A percentile compares a stretch with the other conserved stretches of the same genome.
These are phyloP conservation scores for Suhomyces atakaporum DNA, from an alignment of 1,139 yeast species.

Conservation along the genomic window DNA sequence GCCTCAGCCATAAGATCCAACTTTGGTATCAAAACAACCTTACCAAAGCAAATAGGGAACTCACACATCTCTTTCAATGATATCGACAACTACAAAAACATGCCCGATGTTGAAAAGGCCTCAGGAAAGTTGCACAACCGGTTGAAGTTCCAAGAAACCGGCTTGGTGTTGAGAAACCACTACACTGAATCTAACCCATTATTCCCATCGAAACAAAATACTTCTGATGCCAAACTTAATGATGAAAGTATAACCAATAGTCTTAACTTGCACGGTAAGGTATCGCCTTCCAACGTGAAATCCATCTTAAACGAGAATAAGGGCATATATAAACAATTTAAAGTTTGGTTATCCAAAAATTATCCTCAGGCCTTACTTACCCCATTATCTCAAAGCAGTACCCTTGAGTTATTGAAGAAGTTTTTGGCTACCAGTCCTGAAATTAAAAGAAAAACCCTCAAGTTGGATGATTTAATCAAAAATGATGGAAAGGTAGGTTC, in stretches of 20 bases:
- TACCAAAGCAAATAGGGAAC: slow-evolving; percentile 46
- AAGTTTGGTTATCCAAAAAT: slow-evolving; percentile 35
- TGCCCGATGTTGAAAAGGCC: slow-evolving; percentile 52
- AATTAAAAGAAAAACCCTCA: slow-evolving; percentile 23
- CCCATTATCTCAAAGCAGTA: slow-evolving; percentile 20
- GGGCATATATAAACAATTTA: slow-evolving; percentile 33
- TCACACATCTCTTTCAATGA: slow-evolving; percentile 48
- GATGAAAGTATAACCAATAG: slow-evolving; percentile 32
- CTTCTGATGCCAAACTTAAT: slow-evolving; percentile 18
- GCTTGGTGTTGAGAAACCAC: slow-evolving; percentile 37
- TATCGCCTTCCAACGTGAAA: slow-evolving; percentile 30
- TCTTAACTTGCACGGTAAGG: slow-evolving; percentile 34
- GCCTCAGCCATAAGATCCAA: slow-evolving; percentile 45
- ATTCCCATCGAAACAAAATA: slow-evolving; percentile 12
- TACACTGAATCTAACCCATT: slow-evolving; percentile 23
- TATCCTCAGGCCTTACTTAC: slow-evolving; percentile 36
- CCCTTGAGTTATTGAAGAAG: slow-evolving; percentile 28
- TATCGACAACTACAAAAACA: slow-evolving; percentile 43
- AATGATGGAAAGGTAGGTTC: slow-evolving; percentile 17
- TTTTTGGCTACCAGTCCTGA: slow-evolving; percentile 26
- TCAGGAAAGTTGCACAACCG: slow-evolving; percentile 43
- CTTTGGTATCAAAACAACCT: slow-evolving; percentile 47
- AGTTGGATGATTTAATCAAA: slow-evolving; percentile 26
- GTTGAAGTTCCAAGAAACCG: slow-evolving; percentile 46
- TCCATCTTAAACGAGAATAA: slow-evolving; percentile 36